A percentile compares a stretch with the other conserved stretches of the same genome.
phyloP scores from a whole-genome alignment of 192 early-diverging fungal genomes.

The Coemansia erecta region DNA sequence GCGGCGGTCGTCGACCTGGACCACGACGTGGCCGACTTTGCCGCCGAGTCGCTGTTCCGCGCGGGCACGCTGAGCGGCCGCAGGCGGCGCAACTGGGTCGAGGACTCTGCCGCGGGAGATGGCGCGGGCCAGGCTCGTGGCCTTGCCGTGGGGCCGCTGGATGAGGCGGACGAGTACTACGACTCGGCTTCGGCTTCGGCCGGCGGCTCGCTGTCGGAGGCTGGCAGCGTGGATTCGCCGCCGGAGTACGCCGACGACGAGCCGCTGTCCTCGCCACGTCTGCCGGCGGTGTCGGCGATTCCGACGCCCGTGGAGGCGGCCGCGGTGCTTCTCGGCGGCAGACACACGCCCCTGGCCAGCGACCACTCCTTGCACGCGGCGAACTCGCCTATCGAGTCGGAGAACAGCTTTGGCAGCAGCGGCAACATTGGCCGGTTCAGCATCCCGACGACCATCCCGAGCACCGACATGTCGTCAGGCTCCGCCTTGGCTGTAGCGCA shows the following conservation, averaged over 20 bases:
- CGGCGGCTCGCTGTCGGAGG: too few relatives aligned
- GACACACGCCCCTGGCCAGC: not conserved
- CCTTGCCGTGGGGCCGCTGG: too few relatives aligned
- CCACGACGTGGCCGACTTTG: constrained; percentile 23
- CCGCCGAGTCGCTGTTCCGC: constrained; percentile 14
- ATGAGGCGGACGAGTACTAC: too few relatives aligned
- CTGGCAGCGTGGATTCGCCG: too few relatives aligned
- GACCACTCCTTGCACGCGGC: not conserved
- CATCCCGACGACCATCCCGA: not conserved
- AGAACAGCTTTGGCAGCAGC: constrained; percentile 6
- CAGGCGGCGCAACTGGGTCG: constrained; percentile 2
- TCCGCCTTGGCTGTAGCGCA: too few relatives aligned
- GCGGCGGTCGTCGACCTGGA: constrained; percentile 15
- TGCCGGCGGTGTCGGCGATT: too few relatives aligned
- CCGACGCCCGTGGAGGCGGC: too few relatives aligned
- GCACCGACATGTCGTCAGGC: not conserved
- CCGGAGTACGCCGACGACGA: too few relatives aligned
- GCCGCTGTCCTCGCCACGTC: too few relatives aligned
- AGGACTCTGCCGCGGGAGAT: not conserved
- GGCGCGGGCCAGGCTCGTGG: too few relatives aligned
- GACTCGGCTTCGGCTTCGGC: too few relatives aligned
- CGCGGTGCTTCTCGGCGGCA: not conserved
- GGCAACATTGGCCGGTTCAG: not conserved
- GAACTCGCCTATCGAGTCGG: constrained; percentile 22
- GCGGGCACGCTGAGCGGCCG: constrained; percentile 2